Evolutionary conservation across 140 eudicot species (phyloP), one percentile per base, ranked within the genome.

Genomic region (Erigeron philadelphicus): DNA sequence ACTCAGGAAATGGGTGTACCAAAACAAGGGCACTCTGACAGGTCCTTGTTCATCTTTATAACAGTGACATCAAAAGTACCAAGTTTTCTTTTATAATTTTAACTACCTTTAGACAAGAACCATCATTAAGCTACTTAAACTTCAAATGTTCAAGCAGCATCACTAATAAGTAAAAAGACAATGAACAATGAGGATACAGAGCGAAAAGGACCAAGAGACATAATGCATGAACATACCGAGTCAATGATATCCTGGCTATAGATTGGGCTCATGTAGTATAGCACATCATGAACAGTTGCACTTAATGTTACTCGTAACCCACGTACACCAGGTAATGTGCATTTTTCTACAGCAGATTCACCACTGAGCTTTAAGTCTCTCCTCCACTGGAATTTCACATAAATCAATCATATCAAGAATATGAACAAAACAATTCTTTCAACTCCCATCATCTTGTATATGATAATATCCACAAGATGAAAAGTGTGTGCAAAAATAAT

Each of bases 241-340:
- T 93, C 85, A 72, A 93, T 87, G 62, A 93, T 93, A 65, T 82
- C 94, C 82, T 93, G 98, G 88, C 98, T 86, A 76, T 89, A 87
- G 65, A 93, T 85, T 68, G 98, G 98, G 83, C 98, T 93, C 98
- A 89, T 93, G 88, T 93, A 93, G 71, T 93, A 93, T 71, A 93
- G 74, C 52, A 93, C 88, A 78, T 93, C 98, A 74, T 93, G 98
- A 80, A 87, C 98, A 63, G 98, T 93, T 71, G 96, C 98, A 85
- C 98, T 89, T 75, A 93, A 77, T 70, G 82, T 86, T 44, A 87
- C 86, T n/a, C 98, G 86, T 74, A 93, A 69, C 44, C 92, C 95
- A 57, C 90, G 85, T 61, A 93, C 90, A 74, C 98, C 98, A 72
- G 89, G 95, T 76, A 93, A 82, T 56, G 98, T 93, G 42, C 82